Conservation (phyloP, 75 land plant species). For the Cryptomeria japonica region DNA sequence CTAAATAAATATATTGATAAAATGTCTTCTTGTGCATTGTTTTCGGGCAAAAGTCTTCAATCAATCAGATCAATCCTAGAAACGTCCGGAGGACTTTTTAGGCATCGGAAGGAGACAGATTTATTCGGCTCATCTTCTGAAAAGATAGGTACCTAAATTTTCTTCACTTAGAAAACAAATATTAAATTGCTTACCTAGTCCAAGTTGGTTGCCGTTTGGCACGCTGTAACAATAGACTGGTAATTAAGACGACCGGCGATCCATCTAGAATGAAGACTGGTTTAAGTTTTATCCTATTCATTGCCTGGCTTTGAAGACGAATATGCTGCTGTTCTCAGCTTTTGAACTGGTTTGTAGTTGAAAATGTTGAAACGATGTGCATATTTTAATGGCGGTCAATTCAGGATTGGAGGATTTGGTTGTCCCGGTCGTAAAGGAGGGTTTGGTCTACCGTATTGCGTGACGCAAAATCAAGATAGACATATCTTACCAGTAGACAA, state of each 20-base stretch:
- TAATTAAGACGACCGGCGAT: background rate
- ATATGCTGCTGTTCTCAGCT: background rate
- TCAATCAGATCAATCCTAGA: background rate
- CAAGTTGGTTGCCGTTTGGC: background rate
- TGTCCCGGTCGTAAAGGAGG: background rate
- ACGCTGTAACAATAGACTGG: background rate
- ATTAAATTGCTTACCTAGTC: background rate
- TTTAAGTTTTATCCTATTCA: background rate
- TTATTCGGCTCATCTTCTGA: background rate
- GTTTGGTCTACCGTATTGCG: background rate
- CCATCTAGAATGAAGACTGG: background rate
- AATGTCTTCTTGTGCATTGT: too few relatives aligned
- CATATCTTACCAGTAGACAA: too few relatives aligned
- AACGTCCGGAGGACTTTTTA: background rate
- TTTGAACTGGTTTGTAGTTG: too few relatives aligned
- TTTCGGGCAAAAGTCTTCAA: background rate
- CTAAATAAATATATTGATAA: too few relatives aligned
- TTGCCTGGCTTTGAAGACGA: background rate
- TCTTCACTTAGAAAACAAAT: background rate
- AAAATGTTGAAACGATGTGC: too few relatives aligned
- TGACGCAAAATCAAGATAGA: background rate
- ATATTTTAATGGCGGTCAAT: too few relatives aligned
- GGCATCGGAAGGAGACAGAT: too few relatives aligned
- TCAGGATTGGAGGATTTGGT: background rate
- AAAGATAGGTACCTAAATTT: background rate